Evolutionary conservation across 495 filamentous ascomycete species (phyloP).

Genomic region (Tuber borchii): DNA sequence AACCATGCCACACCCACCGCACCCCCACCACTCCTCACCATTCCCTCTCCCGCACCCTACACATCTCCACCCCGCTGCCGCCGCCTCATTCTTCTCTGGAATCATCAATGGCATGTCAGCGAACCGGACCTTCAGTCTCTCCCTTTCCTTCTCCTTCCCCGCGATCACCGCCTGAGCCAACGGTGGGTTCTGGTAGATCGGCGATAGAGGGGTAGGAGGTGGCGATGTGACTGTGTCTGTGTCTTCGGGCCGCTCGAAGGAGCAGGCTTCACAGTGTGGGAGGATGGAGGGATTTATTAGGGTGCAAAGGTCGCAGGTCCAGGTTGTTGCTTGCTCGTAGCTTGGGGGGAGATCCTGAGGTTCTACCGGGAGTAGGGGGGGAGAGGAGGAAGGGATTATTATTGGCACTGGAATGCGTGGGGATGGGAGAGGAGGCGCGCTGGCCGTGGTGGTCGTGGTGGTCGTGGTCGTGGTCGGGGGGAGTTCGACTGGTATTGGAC

Average conservation of each 20-base stretch:
- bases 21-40: neutral
- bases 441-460: too few relatives aligned
- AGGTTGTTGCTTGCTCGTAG: conserved; percentile 46
- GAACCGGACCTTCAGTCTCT: conserved; percentile 23
- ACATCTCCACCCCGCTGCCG: neutral
- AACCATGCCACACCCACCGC: neutral
- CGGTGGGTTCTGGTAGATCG: conserved; percentile 25
- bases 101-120: conserved; percentile 36
- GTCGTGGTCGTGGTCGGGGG: neutral
- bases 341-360: conserved; percentile 13
- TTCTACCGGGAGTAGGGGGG: neutral
- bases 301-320: conserved; percentile 76
- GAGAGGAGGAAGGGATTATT: neutral
- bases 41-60: neutral
- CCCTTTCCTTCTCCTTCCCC: conserved; percentile 22
- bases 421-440: neutral
- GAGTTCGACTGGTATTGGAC: conserved; percentile 8
- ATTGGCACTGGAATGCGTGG: neutral
- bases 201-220: conserved; percentile 26
- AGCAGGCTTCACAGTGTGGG: conserved; percentile 74
- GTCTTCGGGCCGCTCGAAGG: conserved; percentile 53
- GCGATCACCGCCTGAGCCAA: conserved; percentile 16
- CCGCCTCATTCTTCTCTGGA: conserved; percentile 43
- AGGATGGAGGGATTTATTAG: conserved; percentile 67
- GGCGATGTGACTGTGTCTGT: conserved; percentile 24